These are phyloP conservation scores for Xylariomycetidae sp. DNA, from an alignment of 2,329 filamentous ascomycete genomes.

Conservation along the genomic window DNA sequence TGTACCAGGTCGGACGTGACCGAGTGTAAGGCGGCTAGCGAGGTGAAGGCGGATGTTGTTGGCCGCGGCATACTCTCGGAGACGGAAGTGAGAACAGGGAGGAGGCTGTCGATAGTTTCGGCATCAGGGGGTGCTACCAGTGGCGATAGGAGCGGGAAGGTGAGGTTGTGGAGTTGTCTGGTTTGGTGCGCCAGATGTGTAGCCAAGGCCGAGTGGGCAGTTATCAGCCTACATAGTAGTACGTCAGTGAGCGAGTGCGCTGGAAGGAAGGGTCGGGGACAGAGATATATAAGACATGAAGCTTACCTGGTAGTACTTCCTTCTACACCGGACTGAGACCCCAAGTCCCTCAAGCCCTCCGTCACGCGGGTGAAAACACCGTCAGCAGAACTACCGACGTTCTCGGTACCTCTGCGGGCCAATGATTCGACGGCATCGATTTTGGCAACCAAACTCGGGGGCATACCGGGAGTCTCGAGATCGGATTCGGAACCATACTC, in stretches of 20 bases:
- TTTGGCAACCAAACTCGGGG: slow-evolving; percentile 58
- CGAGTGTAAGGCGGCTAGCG: slow-evolving; percentile 61
- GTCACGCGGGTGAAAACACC: slow-evolving; percentile 63
- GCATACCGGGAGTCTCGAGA: slow-evolving; percentile 62
- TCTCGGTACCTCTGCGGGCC: slow-evolving; percentile 59
- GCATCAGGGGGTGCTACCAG: slow-evolving; percentile 56
- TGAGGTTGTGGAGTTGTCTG: slow-evolving; percentile 66
- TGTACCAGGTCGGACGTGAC: slow-evolving; percentile 69
- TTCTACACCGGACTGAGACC: slow-evolving; percentile 66
- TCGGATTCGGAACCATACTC: slow-evolving; percentile 70
- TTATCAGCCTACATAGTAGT: slow-evolving; percentile 55
- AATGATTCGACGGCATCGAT: slow-evolving; percentile 69
- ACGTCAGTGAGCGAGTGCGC: slow-evolving; percentile 6
- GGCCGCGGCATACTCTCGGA: slow-evolving; percentile 61
- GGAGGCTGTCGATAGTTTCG: slow-evolving; percentile 61
- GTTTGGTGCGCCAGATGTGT: slow-evolving; percentile 72
- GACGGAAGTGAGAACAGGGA: slow-evolving; percentile 61
- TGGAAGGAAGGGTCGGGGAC: slow-evolving; percentile 1
- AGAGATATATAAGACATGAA: neutral
- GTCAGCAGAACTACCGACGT: slow-evolving; percentile 58
- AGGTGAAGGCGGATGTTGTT: slow-evolving; percentile 56
- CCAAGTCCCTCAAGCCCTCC: slow-evolving; percentile 64
- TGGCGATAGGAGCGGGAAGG: slow-evolving; percentile 65
- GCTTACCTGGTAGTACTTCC: slow-evolving; percentile 63
- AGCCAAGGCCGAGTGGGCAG: slow-evolving; percentile 66